Conservation (phyloP, 2,329 filamentous ascomycete genomes). For the Drechslera avenae region DNA sequence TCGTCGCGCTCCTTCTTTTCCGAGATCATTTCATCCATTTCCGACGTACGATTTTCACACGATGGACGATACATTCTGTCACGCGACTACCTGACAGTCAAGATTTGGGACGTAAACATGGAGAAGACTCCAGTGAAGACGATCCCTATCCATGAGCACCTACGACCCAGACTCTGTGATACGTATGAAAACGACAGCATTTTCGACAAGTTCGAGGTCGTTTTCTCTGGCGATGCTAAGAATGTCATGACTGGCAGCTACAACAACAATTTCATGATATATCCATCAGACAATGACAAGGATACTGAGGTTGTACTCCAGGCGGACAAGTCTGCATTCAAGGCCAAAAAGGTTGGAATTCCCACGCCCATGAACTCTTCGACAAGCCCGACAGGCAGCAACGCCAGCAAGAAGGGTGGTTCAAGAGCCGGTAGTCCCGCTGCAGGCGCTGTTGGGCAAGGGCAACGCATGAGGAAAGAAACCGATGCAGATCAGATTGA, state of each 20-base stretch:
- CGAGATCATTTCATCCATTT: slow-evolving; percentile 99
- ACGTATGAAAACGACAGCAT: slow-evolving; percentile 99
- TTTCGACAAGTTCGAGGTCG: slow-evolving; percentile 99
- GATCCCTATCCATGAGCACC: slow-evolving; percentile 97
- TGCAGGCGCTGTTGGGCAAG: slow-evolving; percentile 71
- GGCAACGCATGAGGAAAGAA: slow-evolving; percentile 96
- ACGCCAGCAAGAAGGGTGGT: slow-evolving; percentile 79
- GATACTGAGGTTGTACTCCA: slow-evolving; percentile 97
- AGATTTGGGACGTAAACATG: slow-evolving; percentile 99
- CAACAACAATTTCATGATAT: slow-evolving; percentile 99
- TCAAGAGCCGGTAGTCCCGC: slow-evolving; percentile 89
- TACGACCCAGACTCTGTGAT: slow-evolving; percentile 91
- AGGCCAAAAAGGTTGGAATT: slow-evolving; percentile 98
- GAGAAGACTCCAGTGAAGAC: slow-evolving; percentile 97
- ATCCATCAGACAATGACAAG: slow-evolving; percentile 92
- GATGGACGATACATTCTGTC: slow-evolving; percentile 97
- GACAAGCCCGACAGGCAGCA: slow-evolving; percentile 71
- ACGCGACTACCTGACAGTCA: slow-evolving; percentile 96
- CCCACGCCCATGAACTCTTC: slow-evolving; percentile 93
- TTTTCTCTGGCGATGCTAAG: slow-evolving; percentile 96
- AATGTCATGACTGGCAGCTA: slow-evolving; percentile 99
- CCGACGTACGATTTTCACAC: slow-evolving; percentile 94
- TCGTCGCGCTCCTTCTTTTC: slow-evolving; percentile 98
- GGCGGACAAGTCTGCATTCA: slow-evolving; percentile 98
- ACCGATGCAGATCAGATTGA: slow-evolving; percentile 99